Percentiles rank a stretch among this genome's conserved stretches.
Evolutionary conservation across 2,329 filamentous ascomycete species (phyloP).

Genomic region (Chrysoporthe puriensis): DNA sequence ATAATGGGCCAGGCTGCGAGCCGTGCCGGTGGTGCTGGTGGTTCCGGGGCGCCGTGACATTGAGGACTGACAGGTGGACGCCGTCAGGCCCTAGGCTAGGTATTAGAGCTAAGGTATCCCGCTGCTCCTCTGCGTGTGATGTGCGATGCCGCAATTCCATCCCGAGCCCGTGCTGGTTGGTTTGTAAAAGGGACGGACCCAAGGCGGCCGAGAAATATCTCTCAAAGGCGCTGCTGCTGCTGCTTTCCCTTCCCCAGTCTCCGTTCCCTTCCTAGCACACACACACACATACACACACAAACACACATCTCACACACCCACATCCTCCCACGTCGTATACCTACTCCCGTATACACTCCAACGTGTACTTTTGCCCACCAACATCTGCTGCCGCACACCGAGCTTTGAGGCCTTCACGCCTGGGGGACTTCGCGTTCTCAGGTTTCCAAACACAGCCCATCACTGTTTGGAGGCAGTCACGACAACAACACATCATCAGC

Average conservation of each 20-base stretch:
- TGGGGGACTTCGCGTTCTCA: background rate
- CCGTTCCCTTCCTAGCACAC: background rate
- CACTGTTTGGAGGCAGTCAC: constrained; percentile 5
- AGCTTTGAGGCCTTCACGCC: background rate
- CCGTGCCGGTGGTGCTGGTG: background rate
- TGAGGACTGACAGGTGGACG: constrained; percentile 6
- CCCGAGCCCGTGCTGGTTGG: constrained; percentile 16
- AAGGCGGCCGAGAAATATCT: constrained; percentile 18
- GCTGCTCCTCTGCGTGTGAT: constrained; percentile 17
- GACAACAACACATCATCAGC: constrained; percentile 8
- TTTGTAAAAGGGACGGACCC: constrained; percentile 20
- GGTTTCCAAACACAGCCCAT: constrained; percentile 10
- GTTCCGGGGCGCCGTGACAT: background rate
- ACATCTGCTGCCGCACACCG: background rate
- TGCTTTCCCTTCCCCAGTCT: constrained; percentile 3
- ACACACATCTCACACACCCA: background rate
- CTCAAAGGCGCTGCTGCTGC: constrained; percentile 5
- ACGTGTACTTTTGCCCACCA: background rate
- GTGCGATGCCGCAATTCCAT: constrained; percentile 16
- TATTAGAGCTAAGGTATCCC: constrained; percentile 25
- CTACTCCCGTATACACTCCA: constrained; percentile 4
- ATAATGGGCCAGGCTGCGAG: constrained; percentile 9
- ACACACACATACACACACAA: background rate
- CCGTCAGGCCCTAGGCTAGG: constrained; percentile 1
- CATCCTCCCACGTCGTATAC: constrained; percentile 1